Evolutionary conservation across 768 basidiomycete species (phyloP).

Genomic region (Mycena kentingensis): DNA sequence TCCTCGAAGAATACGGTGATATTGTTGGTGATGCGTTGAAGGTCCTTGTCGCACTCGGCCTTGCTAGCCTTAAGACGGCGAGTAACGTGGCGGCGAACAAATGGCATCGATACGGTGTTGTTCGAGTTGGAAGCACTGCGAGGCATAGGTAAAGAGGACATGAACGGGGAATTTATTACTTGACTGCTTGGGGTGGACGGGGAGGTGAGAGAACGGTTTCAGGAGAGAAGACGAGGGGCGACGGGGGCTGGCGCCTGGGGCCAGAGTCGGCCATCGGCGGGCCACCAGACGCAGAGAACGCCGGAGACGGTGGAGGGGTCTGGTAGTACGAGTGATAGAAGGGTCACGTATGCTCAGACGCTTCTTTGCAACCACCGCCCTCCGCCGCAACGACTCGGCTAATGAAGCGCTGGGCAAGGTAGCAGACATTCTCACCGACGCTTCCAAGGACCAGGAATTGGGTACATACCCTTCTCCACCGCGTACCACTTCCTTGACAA

Average conservation of each 20-base stretch:
- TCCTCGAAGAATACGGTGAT: slow-evolving; percentile 96
- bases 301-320: slow-evolving; percentile 31
- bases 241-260: slow-evolving; percentile 64
- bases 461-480: no score
- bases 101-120: slow-evolving; percentile 88
- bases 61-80: slow-evolving; percentile 92
- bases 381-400: not conserved
- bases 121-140: slow-evolving; percentile 35
- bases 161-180: slow-evolving; percentile 29
- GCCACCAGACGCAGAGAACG: slow-evolving; percentile 23
- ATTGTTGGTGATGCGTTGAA: slow-evolving; percentile 89
- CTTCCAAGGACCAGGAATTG: no score
- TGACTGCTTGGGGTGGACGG: slow-evolving; percentile 40
- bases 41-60: slow-evolving; percentile 94
- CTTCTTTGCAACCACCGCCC: slow-evolving; percentile 12
- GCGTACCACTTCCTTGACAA: no score
- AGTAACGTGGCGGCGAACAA: slow-evolving; percentile 90
- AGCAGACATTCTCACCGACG: not conserved
- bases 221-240: slow-evolving; percentile 77
- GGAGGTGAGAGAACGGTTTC: slow-evolving; percentile 60
- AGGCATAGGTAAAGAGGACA: not conserved
- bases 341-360: slow-evolving; percentile 13
- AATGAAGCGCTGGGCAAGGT: not conserved
- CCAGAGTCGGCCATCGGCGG: slow-evolving; percentile 54
- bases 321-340: slow-evolving; percentile 23